Evolutionary conservation across 257 asterid species (phyloP).

Genomic region (Paulownia fortunei): DNA sequence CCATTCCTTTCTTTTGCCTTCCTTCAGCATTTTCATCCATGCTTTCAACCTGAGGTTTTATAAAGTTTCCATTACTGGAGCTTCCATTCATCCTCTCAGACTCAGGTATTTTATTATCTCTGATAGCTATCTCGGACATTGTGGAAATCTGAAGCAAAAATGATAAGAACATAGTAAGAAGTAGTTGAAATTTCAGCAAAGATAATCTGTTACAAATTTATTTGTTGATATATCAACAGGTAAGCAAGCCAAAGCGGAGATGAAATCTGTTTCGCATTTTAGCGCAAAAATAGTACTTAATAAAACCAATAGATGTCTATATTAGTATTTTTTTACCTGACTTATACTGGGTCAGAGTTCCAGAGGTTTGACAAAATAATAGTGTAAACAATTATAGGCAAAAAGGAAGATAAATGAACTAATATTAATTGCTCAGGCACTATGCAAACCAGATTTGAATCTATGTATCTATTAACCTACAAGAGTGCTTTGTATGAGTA

Average conservation of each 20-base stretch:
- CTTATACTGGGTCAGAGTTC: not conserved
- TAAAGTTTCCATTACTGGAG: slow-evolving; percentile 51
- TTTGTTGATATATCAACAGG: not conserved
- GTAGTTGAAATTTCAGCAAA: not conserved
- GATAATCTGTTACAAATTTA: not conserved
- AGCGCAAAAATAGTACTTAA: not conserved
- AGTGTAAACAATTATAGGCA: not conserved
- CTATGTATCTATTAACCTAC: not conserved
- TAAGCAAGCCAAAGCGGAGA: slow-evolving; percentile 26
- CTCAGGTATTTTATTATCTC: slow-evolving; percentile 52
- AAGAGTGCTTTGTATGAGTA: not conserved
- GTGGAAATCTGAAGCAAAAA: slow-evolving; percentile 38
- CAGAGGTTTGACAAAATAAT: not conserved
- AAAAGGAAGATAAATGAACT: not conserved
- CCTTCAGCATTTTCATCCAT: slow-evolving; percentile 45
- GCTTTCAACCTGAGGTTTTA: slow-evolving; percentile 46
- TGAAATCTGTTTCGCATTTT: not conserved
- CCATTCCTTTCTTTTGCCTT: slow-evolving; percentile 42
- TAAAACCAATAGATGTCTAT: not conserved
- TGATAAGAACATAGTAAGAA: not conserved
- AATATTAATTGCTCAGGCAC: not conserved
- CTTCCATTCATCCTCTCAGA: slow-evolving; percentile 54
- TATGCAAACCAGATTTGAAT: slow-evolving; percentile 1
- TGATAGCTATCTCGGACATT: slow-evolving; percentile 73
- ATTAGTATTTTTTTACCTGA: not conserved